These are phyloP conservation scores for Hypocreales sp. DNA, from an alignment of 2,329 filamentous ascomycete genomes.

Conservation along the genomic window DNA sequence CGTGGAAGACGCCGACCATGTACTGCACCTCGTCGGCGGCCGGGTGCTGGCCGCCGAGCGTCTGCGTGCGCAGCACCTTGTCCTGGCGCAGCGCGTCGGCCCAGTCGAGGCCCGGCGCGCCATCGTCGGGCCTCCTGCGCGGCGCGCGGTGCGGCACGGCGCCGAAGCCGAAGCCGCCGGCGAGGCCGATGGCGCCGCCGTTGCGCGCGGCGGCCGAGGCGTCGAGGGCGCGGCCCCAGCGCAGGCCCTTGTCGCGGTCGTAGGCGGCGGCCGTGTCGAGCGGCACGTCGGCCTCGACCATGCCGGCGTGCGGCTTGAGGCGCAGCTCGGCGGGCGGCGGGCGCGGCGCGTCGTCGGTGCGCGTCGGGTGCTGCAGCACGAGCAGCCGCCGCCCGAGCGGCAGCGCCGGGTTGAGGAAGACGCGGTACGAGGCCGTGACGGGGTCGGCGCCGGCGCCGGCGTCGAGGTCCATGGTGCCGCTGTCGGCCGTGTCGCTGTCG, in stretches of 20 bases:
- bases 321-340: conserved; percentile 55
- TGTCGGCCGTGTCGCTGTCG: too few species aligned
- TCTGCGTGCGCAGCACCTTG: conserved; percentile 64
- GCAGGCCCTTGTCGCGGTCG: conserved; percentile 67
- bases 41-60: conserved; percentile 67
- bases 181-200: conserved; percentile 52
- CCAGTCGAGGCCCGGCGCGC: conserved; percentile 32
- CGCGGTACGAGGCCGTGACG: conserved; percentile 60
- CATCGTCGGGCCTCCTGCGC: conserved; percentile 23
- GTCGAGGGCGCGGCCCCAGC: conserved; percentile 66
- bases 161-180: conserved; percentile 56
- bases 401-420: conserved; percentile 68
- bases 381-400: conserved; percentile 50
- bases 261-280: conserved; percentile 60
- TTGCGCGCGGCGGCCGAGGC: conserved; percentile 41
- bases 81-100: conserved; percentile 52
- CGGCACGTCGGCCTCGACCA: conserved; percentile 86
- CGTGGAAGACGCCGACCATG: conserved; percentile 84
- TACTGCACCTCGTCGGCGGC: conserved; percentile 60
- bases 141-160: conserved; percentile 21
- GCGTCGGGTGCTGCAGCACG: conserved; percentile 81
- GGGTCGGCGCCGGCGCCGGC: conserved; percentile 39
- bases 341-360: conserved; percentile 37
- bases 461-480: conserved; percentile 9
- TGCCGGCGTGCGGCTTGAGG: conserved; percentile 65